Base-by-base conservation (phyloP, 345 rosid species). In the Hevea brasiliensis region DNA sequence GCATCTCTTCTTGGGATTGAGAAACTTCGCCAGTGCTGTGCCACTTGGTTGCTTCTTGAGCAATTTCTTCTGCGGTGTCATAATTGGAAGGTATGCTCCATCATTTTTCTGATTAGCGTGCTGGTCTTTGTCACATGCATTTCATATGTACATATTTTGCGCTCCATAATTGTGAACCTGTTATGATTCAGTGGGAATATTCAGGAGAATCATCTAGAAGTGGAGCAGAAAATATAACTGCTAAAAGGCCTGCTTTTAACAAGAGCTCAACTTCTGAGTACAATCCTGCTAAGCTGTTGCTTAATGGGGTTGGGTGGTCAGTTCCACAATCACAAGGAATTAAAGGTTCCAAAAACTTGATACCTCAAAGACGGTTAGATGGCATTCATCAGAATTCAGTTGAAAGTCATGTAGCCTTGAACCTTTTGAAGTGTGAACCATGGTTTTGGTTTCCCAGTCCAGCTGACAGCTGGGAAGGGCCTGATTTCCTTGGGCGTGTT, bases 371-470 rank as follows among this genome's bases (percentile, higher is more conserved):
- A 79, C 82, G 84, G 78, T 80, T 68, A 68, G 67, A 83, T 72
- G 74, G 60, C 45, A 18, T 63, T 74, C 77, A 70, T 3, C 82
- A 76, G 29, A 79, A 64, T 72, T 75, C 62, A 12, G 72, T 64
- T 55, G 89, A 85, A 71, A 85, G 71, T 60, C 81, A 74, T 45
- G 76, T 77, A 59, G 78, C 75, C 29, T 75, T 89, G 81, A 85
- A 83, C 73, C 77, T 81, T 82, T 69, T 83, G 75, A 86, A 71
- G 41, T 82, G 58, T 70, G 97, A 94, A 77, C 94, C 95, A 40
- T 94, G 96, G 97, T 90, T 88, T 72, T 94, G 97, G 97, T 90
- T 89, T 84, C 97, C 97, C 69, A 90, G 87, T 85, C 91, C 97
- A 73, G 92, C 90, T 72, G 81, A 84, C 73, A 78, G 85, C 81